Percentiles rank a stretch among this genome's conserved stretches.
Conservation (phyloP, 73 alveolate genomes). For the Paramecium sexaurelia region DNA sequence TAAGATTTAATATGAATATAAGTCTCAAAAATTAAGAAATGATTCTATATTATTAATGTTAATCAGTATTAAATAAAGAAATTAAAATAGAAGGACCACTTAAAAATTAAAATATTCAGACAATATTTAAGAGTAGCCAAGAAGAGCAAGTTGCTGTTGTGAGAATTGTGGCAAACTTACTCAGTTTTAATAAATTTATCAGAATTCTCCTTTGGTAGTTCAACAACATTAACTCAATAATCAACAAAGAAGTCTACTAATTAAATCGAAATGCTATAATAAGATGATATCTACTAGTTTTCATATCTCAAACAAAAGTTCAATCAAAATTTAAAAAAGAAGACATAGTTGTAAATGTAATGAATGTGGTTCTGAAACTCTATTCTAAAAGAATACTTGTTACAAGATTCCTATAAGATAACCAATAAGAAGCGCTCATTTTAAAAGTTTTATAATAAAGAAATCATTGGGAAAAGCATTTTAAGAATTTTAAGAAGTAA, state of each 20-base stretch:
- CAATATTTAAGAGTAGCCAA: background rate
- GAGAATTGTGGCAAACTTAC: background rate
- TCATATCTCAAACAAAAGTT: background rate
- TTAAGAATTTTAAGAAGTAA: background rate
- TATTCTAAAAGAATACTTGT: background rate
- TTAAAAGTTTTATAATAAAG: background rate
- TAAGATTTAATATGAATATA: background rate
- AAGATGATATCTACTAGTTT: background rate
- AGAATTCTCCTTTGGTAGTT: conserved; percentile 16
- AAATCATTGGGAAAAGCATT: background rate
- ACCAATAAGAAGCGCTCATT: background rate
- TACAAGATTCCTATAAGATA: background rate
- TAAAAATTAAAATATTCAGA: background rate
- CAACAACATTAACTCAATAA: background rate
- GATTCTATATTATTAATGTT: background rate
- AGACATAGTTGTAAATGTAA: background rate
- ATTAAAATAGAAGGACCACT: background rate
- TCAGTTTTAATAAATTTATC: background rate
- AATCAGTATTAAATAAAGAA: background rate
- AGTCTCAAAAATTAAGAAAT: background rate
- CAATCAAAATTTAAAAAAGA: background rate
- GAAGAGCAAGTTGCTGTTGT: conserved; percentile 13
- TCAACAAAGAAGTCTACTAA: background rate
- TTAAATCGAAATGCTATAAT: background rate
- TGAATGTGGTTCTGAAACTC: background rate